Conservation (phyloP, 352 stramenopile species). For the Globisporangium polare region DNA sequence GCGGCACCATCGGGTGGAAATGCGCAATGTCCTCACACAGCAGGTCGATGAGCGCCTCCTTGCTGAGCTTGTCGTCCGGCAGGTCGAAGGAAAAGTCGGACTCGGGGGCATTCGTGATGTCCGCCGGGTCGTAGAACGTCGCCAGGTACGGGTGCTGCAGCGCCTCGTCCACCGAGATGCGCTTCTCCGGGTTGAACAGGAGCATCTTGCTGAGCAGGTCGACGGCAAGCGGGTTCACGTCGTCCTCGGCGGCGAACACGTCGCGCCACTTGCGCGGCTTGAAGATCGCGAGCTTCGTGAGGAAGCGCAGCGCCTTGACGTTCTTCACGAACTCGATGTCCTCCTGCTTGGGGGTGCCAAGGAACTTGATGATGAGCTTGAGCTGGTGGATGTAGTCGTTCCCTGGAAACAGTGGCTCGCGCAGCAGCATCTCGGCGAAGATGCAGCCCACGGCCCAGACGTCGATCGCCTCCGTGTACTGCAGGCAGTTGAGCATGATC, state of each 20-base stretch:
- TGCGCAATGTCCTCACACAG: constrained; percentile 59
- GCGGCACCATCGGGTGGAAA: constrained; percentile 34
- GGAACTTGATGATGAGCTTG: constrained; percentile 75
- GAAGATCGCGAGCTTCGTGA: constrained; percentile 72
- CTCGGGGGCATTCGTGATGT: constrained; percentile 29
- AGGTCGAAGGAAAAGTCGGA: constrained; percentile 75
- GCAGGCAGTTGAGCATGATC: constrained; percentile 94
- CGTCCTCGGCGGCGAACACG: constrained; percentile 36
- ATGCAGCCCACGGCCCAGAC: constrained; percentile 97
- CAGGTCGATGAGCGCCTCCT: constrained; percentile 52
- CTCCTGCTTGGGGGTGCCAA: constrained; percentile 67
- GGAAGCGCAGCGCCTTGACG: constrained; percentile 87
- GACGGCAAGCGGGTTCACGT: constrained; percentile 46
- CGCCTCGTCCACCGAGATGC: constrained; percentile 55
- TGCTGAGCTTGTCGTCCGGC: constrained; percentile 56
- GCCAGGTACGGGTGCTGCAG: constrained; percentile 65
- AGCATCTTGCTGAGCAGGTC: constrained; percentile 67
- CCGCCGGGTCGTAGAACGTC: constrained; percentile 86
- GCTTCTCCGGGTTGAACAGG: constrained; percentile 68
- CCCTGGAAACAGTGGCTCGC: constrained; percentile 94
- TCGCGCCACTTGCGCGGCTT: constrained; percentile 72
- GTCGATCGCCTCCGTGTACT: constrained; percentile 94
- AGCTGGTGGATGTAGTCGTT: constrained; percentile 86
- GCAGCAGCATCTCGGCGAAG: constrained; percentile 96
- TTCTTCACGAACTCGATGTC: constrained; percentile 86